A percentile compares a stretch with the other conserved stretches of the same genome.
Evolutionary conservation across 352 stramenopile genomes (phyloP).

Genomic region (Globisporangium iwayamae): DNA sequence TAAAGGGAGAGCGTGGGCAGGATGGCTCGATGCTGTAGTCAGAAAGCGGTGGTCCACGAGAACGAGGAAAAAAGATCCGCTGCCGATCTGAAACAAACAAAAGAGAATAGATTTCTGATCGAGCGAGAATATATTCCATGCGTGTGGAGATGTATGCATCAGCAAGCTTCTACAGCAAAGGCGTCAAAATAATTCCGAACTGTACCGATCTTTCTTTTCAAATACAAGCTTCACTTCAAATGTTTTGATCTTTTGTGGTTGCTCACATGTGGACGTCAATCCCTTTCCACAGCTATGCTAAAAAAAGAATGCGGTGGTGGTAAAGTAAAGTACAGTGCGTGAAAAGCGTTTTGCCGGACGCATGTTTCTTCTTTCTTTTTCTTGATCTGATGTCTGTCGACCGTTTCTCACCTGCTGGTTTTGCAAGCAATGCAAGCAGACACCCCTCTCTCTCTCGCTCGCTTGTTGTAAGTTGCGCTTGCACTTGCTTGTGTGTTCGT

Average conservation of each 20-base stretch:
- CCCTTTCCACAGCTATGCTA: neutral
- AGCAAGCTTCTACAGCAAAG: too few relatives aligned
- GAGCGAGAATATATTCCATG: neutral
- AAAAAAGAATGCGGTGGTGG: neutral
- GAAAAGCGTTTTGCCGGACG: neutral
- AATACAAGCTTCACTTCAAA: too few relatives aligned
- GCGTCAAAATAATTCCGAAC: too few relatives aligned
- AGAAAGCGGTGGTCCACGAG: neutral
- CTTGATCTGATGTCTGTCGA: conserved; percentile 4
- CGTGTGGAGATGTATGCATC: neutral
- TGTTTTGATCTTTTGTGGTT: neutral
- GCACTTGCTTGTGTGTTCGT: neutral
- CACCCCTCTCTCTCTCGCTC: neutral
- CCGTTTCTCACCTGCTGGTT: conserved; percentile 6
- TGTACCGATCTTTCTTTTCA: too few relatives aligned
- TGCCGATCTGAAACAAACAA: neutral
- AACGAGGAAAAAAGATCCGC: neutral
- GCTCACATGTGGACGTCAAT: neutral
- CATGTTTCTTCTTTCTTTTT: conserved; percentile 1
- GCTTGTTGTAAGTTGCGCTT: neutral
- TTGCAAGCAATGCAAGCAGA: neutral
- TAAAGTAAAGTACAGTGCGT: neutral
- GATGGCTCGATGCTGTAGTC: neutral
- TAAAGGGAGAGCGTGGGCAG: neutral
- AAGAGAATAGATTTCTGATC: neutral